Percentiles rank a stretch among this genome's conserved stretches.
Evolutionary conservation across 225 moss, liverwort and hornwort genomes (phyloP).

Genomic region (Asterella californica): DNA sequence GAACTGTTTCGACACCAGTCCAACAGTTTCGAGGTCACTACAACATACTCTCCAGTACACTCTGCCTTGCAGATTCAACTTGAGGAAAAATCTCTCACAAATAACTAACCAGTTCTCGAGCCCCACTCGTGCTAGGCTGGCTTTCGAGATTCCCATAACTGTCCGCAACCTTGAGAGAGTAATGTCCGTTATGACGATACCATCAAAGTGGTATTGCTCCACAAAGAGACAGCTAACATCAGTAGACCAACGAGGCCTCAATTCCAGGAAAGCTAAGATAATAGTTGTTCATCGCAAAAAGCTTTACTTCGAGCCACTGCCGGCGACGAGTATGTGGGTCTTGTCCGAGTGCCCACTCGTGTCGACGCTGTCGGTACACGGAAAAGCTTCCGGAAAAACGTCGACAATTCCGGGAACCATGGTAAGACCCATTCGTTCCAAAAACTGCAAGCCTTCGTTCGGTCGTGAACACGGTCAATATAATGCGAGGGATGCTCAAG

Average conservation of each 20-base stretch:
- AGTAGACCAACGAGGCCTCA: background rate
- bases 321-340: background rate
- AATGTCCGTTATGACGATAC: background rate
- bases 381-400: constrained; percentile 1
- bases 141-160: constrained; percentile 7
- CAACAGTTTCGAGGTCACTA: constrained; percentile 1
- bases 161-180: constrained; percentile 15
- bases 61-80: constrained; percentile 4
- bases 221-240: background rate
- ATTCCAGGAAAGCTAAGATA: background rate
- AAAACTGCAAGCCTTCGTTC: background rate
- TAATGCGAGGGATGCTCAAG: constrained; percentile 14
- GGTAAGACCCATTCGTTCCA: background rate
- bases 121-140: background rate
- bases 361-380: constrained; percentile 7
- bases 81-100: constrained; percentile 10
- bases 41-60: constrained; percentile 6
- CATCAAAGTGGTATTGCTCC: constrained; percentile 1
- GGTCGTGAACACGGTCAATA: constrained; percentile 2
- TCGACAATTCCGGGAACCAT: constrained; percentile 14
- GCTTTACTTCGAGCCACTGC: constrained; percentile 1
- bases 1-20: background rate
- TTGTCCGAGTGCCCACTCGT: background rate
- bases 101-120: background rate
- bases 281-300: background rate